Conservation (phyloP, 148 eudicot species). For the Persicaria maculosa region DNA sequence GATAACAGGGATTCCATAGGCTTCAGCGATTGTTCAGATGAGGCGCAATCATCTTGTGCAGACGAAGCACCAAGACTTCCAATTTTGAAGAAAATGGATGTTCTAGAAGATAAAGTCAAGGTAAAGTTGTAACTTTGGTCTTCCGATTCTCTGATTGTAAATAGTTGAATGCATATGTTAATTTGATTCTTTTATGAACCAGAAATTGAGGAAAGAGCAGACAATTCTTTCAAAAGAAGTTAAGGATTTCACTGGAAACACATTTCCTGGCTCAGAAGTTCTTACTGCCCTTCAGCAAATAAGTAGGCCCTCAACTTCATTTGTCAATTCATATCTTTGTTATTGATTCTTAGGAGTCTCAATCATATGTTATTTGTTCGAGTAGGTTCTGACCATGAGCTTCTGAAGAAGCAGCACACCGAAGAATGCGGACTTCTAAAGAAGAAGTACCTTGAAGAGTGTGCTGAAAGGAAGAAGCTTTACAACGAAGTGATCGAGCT, state of each 20-base stretch:
- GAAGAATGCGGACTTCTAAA: conserved; percentile 54
- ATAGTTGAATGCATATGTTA: background rate
- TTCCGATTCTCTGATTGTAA: background rate
- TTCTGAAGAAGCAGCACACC: conserved; percentile 43
- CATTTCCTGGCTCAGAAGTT: conserved; percentile 68
- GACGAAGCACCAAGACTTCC: conserved; percentile 65
- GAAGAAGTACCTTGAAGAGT: conserved; percentile 66
- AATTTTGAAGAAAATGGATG: conserved; percentile 48
- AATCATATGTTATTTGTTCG: conserved; percentile 8
- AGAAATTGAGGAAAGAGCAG: conserved; percentile 78
- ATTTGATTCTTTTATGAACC: conserved; percentile 16
- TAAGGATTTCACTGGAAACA: conserved; percentile 45
- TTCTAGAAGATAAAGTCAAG: conserved; percentile 49
- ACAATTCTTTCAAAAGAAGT: conserved; percentile 47
- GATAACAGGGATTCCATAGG: conserved; percentile 21
- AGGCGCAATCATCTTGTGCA: conserved; percentile 21
- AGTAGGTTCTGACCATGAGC: conserved; percentile 64
- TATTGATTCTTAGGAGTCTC: background rate
- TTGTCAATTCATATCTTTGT: background rate
- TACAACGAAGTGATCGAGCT: conserved; percentile 97
- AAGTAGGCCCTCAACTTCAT: conserved; percentile 34
- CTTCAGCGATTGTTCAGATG: conserved; percentile 28
- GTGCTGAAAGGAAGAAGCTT: conserved; percentile 64
- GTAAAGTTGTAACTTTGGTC: conserved; percentile 17
- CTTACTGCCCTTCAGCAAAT: conserved; percentile 57